Percentiles rank a stretch among this genome's conserved stretches.
These are phyloP conservation scores for Candida tetrigidarum DNA, from an alignment of 1,139 yeast species.

Conservation along the genomic window DNA sequence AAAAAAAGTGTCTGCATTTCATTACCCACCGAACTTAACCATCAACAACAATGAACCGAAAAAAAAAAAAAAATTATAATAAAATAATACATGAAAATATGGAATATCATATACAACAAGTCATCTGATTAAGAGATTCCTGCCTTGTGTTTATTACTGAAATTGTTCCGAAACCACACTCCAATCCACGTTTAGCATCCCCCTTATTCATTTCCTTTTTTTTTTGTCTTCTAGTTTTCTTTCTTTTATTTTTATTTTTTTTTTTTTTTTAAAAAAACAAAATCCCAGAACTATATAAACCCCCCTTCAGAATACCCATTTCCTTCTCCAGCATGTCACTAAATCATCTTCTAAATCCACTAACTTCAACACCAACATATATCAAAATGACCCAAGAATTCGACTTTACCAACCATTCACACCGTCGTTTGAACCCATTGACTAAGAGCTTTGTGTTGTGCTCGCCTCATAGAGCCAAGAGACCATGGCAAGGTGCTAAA, in stretches of 20 bases:
- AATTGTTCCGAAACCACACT: background rate
- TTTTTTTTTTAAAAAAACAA: background rate
- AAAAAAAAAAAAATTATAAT: background rate
- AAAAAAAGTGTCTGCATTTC: slow-evolving; percentile 12
- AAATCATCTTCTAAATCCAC: slow-evolving; percentile 28
- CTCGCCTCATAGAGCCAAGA: slow-evolving; percentile 77
- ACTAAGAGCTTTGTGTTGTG: slow-evolving; percentile 67
- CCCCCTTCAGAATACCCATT: background rate
- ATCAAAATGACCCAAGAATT: slow-evolving; percentile 34
- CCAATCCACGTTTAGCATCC: background rate
- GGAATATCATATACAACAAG: too few relatives aligned
- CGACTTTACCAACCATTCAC: slow-evolving; percentile 61
- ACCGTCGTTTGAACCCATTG: slow-evolving; percentile 70
- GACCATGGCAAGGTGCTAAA: slow-evolving; percentile 84
- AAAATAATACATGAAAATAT: background rate
- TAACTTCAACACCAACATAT: slow-evolving; percentile 24
- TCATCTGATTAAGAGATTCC: too few relatives aligned
- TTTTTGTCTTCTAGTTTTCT: background rate
- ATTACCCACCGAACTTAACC: background rate
- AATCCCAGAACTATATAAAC: background rate
- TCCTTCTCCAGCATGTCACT: slow-evolving; percentile 16
- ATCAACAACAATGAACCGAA: background rate
- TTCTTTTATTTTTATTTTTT: background rate
- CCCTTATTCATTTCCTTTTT: background rate
- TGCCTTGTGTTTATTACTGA: background rate